These are phyloP conservation scores for Scalesia atractyloides DNA, from an alignment of 129 eudicot genomes.

Conservation along the genomic window DNA sequence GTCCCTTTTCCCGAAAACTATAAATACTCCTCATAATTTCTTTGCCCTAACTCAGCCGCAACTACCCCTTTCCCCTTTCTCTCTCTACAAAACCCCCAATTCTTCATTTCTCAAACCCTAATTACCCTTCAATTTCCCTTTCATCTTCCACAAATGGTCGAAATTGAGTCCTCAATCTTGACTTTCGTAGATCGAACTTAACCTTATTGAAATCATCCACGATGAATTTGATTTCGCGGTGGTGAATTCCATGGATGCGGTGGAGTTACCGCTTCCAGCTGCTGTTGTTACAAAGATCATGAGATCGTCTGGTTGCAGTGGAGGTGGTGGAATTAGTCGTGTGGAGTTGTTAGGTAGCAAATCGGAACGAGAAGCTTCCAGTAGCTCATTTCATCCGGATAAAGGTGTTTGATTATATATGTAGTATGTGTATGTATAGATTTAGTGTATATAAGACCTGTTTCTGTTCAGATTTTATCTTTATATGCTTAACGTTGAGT, in stretches of 20 bases:
- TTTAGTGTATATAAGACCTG: constrained; percentile 8
- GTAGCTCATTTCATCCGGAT: constrained; percentile 36
- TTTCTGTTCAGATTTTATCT: not conserved
- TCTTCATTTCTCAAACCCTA: constrained; percentile 25
- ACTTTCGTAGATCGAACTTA: constrained; percentile 17
- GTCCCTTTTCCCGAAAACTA: constrained; percentile 89
- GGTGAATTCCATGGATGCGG: constrained; percentile 50
- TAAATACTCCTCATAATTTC: constrained; percentile 61
- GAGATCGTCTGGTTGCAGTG: constrained; percentile 85
- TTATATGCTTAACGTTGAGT: not conserved
- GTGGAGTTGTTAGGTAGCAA: constrained; percentile 35
- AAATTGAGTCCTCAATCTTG: constrained; percentile 20
- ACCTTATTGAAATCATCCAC: constrained; percentile 5
- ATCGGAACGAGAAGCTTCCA: constrained; percentile 37
- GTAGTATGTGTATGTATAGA: not conserved
- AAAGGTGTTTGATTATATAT: constrained; percentile 48
- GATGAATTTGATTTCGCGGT: constrained; percentile 28
- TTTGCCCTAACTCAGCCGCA: constrained; percentile 79
- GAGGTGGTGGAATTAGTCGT: constrained; percentile 47
- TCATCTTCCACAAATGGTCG: constrained; percentile 29
- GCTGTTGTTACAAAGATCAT: constrained; percentile 53
- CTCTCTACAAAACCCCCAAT: constrained; percentile 27
- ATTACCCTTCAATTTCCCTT: not conserved
- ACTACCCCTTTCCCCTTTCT: constrained; percentile 45
- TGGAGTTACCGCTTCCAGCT: constrained; percentile 55